Evolutionary conservation across 2,329 filamentous ascomycete genomes (phyloP).

Genomic region (Chaetomium sp.): DNA sequence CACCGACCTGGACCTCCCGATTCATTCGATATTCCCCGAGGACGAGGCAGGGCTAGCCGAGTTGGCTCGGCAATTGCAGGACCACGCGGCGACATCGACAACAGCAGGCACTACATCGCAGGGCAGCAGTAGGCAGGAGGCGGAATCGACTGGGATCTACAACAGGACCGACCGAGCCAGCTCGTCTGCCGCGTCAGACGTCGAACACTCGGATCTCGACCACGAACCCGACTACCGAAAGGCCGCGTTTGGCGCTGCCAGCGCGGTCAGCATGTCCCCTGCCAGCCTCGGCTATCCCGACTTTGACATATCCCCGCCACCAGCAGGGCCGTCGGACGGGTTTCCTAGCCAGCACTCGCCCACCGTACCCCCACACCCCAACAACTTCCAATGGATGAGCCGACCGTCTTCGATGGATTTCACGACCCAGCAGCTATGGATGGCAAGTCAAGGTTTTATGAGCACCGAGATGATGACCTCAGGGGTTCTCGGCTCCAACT

Average conservation of each 20-base stretch:
- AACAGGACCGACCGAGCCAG: conserved; percentile 51
- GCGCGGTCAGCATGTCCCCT: conserved; percentile 54
- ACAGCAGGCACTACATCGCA: conserved; percentile 31
- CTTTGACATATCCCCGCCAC: conserved; percentile 32
- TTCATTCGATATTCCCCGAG: conserved; percentile 62
- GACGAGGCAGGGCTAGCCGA: conserved; percentile 60
- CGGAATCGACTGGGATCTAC: conserved; percentile 22
- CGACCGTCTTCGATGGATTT: conserved; percentile 20
- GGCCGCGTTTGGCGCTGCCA: conserved; percentile 47
- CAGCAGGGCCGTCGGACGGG: conserved; percentile 36
- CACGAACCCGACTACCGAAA: conserved; percentile 57
- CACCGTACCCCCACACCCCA: conserved; percentile 15
- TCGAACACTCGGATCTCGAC: conserved; percentile 59
- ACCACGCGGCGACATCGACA: conserved; percentile 41
- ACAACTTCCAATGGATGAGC: conserved; percentile 16
- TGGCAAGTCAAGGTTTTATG: conserved; percentile 14
- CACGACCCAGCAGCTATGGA: conserved; percentile 19
- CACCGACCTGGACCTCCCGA: conserved; percentile 60
- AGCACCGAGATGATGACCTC: conserved; percentile 1
- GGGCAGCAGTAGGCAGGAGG: conserved; percentile 25
- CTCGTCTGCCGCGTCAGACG: conserved; percentile 50
- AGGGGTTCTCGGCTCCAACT: conserved; percentile 52
- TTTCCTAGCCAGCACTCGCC: conserved; percentile 20
- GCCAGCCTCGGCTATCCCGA: conserved; percentile 55
- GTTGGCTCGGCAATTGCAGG: conserved; percentile 57